Conservation (phyloP, 1,284 basidiomycete species). For the Naganishia sp. region DNA sequence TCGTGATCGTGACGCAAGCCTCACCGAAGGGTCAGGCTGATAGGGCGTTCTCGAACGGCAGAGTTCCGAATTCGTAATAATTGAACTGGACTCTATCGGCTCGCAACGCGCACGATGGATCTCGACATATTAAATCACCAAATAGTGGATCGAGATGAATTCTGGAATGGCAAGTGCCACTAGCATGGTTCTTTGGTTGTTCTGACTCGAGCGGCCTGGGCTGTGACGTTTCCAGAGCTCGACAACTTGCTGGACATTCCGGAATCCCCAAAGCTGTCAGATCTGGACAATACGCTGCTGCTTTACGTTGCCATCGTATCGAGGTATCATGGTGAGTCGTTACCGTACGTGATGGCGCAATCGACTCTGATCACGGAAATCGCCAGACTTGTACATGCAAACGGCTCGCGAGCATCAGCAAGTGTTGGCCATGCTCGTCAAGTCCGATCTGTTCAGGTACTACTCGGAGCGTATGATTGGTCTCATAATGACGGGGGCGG, state of each 20-base stretch:
- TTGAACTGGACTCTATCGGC: no score
- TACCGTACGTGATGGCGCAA: background rate
- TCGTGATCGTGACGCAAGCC: no score
- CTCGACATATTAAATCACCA: constrained; percentile 5
- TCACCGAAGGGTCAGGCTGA: no score
- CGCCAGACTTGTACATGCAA: constrained; percentile 70
- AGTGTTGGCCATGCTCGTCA: constrained; percentile 70
- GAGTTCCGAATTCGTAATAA: no score
- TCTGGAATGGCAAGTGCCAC: constrained; percentile 71
- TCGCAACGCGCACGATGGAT: background rate
- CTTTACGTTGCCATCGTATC: constrained; percentile 76
- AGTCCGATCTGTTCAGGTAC: constrained; percentile 79
- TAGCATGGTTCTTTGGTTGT: no score
- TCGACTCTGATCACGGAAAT: background rate
- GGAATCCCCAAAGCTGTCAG: constrained; percentile 65
- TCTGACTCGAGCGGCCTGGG: background rate
- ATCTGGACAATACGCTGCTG: constrained; percentile 73
- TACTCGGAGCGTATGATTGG: constrained; percentile 88
- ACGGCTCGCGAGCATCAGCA: constrained; percentile 76
- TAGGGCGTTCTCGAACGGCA: no score
- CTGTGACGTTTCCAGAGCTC: constrained; percentile 62
- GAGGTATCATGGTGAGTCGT: constrained; percentile 75
- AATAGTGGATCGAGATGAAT: constrained; percentile 53
- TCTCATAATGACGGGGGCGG: constrained; percentile 68
- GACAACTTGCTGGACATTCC: constrained; percentile 75